Evolutionary conservation across 495 filamentous ascomycete genomes (phyloP), one percentile per base, ranked within the genome.

Genomic region (Neurospora tetraspora): DNA sequence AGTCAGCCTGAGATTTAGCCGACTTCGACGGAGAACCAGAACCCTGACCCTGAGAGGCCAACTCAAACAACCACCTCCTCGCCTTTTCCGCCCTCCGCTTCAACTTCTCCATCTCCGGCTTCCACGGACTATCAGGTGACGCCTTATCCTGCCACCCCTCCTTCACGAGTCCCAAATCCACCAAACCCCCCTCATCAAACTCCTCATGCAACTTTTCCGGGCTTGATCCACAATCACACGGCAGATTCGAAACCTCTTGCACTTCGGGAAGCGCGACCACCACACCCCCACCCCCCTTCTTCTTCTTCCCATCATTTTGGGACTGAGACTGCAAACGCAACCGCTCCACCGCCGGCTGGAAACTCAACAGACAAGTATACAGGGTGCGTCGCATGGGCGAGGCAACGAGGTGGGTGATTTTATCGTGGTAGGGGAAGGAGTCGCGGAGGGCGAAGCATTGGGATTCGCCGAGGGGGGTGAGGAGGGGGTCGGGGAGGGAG

Each of bases 361-460:
- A 97, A 68, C 87, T 88, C 69, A 89, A 81, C 11, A 97, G 85
- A 6, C 91, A 89, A 0, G 95, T 97, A 79, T 92, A 90, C 39
- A 98, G 82, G 4, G 95, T 96, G 71, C 95, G 91, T 31, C 91
- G 90, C 68, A 97, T 86, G 1, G 95, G 94, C 0, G 93, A 97
- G 65, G 93, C 89, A 20, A 94, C 88, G 3, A 97, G 85, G 70
- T 94, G 86, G 8, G 90, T 89, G 79, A 95, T 81, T 40, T 87
- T 79, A 27, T 85, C 80, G 76, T 91, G 88, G 78, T 83, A 76
- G 12, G 92, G 91, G 81, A 97, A 97, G 36, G 70, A 77, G 3
- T 82, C 75, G 70, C 82, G 78, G 36, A 98, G 89, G 5, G 82
- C 78, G 5, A 77, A 78, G 82, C 94, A 97, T 88, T 98, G 94